A percentile compares a stretch with the other conserved stretches of the same genome.
Evolutionary conservation across 2,329 filamentous ascomycete genomes (phyloP).

Genomic region (Ceratocystis albifundus): DNA sequence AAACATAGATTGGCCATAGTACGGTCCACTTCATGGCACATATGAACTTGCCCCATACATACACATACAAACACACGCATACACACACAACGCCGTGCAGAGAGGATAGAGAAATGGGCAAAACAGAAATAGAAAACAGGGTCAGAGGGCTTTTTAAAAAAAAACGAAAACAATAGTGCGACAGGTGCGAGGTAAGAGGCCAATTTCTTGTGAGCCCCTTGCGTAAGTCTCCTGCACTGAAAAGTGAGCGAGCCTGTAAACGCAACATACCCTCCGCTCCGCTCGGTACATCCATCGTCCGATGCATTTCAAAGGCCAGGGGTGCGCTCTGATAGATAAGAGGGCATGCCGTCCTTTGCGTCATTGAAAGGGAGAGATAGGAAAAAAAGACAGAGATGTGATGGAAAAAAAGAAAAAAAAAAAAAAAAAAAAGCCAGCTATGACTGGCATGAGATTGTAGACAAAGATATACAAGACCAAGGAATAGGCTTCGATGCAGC

Average conservation of each 20-base stretch:
- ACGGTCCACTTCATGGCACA: not conserved
- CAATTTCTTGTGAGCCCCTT: too few species aligned
- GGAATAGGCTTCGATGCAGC: not conserved
- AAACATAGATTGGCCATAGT: not conserved
- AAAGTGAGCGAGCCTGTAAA: too few species aligned
- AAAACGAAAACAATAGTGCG: not conserved
- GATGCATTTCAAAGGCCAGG: conserved; percentile 10
- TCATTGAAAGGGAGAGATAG: not conserved
- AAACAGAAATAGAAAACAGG: conserved; percentile 10
- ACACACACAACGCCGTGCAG: conserved; percentile 14
- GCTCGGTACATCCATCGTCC: too few species aligned
- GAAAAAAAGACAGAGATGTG: too few species aligned
- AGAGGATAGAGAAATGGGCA: not conserved
- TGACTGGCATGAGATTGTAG: not conserved
- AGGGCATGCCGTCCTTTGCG: conserved; percentile 13
- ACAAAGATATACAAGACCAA: not conserved
- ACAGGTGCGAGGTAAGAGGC: too few species aligned
- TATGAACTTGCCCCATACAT: conserved; percentile 7
- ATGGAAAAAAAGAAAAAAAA: not conserved
- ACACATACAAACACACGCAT: conserved; percentile 6
- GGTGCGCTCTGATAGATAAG: not conserved
- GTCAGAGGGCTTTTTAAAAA: not conserved
- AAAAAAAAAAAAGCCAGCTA: not conserved
- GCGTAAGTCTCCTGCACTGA: too few species aligned
- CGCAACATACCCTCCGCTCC: too few species aligned